Percentiles rank a stretch among this genome's conserved stretches.
Evolutionary conservation across 345 rosid species (phyloP).

Genomic region (Eucalyptus sp.): DNA sequence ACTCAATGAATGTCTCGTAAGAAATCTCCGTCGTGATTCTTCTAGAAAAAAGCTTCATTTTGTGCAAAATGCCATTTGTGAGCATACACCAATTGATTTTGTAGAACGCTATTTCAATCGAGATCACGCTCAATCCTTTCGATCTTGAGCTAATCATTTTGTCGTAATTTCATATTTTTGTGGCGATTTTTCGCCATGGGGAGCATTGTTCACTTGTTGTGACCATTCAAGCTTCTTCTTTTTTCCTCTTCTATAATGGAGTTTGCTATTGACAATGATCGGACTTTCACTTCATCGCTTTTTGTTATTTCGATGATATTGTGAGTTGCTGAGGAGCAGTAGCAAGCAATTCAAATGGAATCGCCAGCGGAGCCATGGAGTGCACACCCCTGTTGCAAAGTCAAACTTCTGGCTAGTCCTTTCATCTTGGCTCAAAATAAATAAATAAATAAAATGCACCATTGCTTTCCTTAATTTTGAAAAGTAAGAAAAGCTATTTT

Average conservation of each 20-base stretch:
- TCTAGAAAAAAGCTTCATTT: background rate
- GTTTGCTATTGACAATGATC: background rate
- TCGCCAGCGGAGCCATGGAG: background rate
- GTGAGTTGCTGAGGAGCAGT: background rate
- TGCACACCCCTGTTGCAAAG: background rate
- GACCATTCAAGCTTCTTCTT: background rate
- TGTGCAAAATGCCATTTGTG: background rate
- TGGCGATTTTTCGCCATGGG: background rate
- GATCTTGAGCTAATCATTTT: background rate
- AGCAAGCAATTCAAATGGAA: background rate
- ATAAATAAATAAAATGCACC: fast-evolving
- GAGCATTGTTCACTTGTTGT: background rate
- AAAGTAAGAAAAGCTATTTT: background rate
- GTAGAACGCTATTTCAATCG: fast-evolving
- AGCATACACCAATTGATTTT: background rate
- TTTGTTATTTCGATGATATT: background rate
- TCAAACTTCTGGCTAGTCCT: background rate
- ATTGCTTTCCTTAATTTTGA: background rate
- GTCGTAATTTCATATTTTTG: background rate
- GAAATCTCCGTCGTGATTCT: fast-evolving
- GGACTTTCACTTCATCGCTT: background rate
- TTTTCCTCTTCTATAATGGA: background rate
- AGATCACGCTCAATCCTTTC: background rate
- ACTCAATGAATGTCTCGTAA: background rate
- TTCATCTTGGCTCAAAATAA: background rate